These are phyloP conservation scores for Globisporangium apiculatum DNA, from an alignment of 352 stramenopile genomes.

Conservation along the genomic window DNA sequence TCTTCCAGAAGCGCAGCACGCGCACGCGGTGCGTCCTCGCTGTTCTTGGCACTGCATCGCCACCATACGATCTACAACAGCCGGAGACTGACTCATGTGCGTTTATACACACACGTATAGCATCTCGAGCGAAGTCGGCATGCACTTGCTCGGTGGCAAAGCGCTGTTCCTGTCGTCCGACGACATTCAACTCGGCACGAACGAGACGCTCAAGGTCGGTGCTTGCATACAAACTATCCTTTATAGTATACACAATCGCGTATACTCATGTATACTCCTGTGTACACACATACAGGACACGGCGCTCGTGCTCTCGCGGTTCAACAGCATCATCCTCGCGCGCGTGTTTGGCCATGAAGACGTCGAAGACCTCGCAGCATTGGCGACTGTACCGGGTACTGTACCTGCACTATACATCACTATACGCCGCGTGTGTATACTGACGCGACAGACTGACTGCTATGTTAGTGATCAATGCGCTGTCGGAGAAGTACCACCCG, in stretches of 20 bases:
- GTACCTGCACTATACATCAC: too few species aligned
- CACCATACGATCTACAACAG: too few species aligned
- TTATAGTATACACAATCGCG: too few species aligned
- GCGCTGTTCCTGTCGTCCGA: constrained; percentile 95
- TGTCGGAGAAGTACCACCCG: constrained; percentile 97
- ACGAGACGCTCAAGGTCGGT: constrained; percentile 89
- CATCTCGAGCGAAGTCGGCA: constrained; percentile 94
- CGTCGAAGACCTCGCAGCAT: constrained; percentile 82
- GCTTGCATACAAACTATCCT: too few species aligned
- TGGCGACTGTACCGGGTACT: constrained; percentile 84
- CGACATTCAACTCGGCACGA: constrained; percentile 98
- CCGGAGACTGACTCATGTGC: too few species aligned
- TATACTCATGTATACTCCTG: not conserved
- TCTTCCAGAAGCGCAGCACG: constrained; percentile 93
- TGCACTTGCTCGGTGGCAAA: constrained; percentile 94
- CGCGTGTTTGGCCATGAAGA: constrained; percentile 92
- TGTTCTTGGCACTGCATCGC: not conserved
- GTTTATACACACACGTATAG: constrained; percentile 5
- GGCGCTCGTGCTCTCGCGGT: constrained; percentile 85
- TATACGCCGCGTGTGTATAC: too few species aligned
- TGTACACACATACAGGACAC: constrained; percentile 34
- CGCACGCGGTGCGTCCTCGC: constrained; percentile 53
- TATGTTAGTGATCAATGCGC: constrained; percentile 93
- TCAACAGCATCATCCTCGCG: constrained; percentile 96
- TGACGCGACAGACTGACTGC: not conserved